Conservation (phyloP, 495 filamentous ascomycete species). For the Stereocaulon alpinum region DNA sequence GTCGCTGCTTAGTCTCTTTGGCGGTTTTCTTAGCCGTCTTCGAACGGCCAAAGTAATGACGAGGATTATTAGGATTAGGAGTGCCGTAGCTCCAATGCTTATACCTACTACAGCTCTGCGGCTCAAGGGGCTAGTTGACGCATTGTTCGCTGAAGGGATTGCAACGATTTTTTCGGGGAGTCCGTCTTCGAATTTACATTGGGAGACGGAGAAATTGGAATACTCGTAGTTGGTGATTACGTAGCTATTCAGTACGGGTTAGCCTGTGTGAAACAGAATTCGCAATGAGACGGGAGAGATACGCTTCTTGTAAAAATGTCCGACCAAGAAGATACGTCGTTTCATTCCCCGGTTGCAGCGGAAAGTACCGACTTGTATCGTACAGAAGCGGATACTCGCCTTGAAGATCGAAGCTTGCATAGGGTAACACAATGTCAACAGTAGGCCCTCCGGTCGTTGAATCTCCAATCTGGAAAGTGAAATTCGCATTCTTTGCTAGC, state of each 20-base stretch:
- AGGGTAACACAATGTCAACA: slow-evolving; percentile 42
- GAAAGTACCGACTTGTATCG: slow-evolving; percentile 38
- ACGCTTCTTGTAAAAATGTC: slow-evolving; percentile 47
- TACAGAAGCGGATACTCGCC: slow-evolving; percentile 29
- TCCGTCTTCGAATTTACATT: slow-evolving; percentile 7
- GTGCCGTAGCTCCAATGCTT: neutral
- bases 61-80: neutral
- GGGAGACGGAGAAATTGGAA: slow-evolving; percentile 17
- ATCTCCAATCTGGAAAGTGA: slow-evolving; percentile 41
- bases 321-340: slow-evolving; percentile 45
- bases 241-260: slow-evolving; percentile 11
- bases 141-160: neutral
- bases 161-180: neutral
- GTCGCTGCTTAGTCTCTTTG: neutral
- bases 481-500: slow-evolving; percentile 34
- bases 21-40: neutral
- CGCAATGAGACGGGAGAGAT: neutral
- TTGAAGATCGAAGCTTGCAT: slow-evolving; percentile 41
- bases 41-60: neutral
- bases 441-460: slow-evolving; percentile 29
- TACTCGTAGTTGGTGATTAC: slow-evolving; percentile 21
- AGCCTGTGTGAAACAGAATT: neutral
- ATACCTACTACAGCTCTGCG: neutral
- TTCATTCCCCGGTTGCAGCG: slow-evolving; percentile 37
- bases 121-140: neutral